These are phyloP conservation scores for Agaricus sinodeliciosus DNA, from an alignment of 768 basidiomycete genomes.

Conservation along the genomic window DNA sequence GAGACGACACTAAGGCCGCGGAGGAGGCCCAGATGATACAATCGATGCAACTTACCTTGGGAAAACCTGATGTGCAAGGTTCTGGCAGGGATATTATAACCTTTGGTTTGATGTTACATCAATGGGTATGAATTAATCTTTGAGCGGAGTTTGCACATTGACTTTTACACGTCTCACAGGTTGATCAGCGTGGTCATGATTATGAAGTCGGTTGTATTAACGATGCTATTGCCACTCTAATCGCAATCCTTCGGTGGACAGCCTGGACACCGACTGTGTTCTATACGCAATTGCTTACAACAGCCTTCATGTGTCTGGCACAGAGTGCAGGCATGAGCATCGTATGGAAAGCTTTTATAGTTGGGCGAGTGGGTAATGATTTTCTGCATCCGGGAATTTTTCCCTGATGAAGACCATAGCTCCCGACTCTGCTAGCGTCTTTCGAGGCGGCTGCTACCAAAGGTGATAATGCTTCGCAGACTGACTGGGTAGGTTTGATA, in stretches of 20 bases:
- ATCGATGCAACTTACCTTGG: conserved; percentile 47
- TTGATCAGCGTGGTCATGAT: conserved; percentile 48
- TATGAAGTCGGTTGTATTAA: conserved; percentile 57
- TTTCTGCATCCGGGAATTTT: background rate
- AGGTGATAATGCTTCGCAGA: conserved; percentile 40
- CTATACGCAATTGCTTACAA: conserved; percentile 60
- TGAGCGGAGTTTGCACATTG: background rate
- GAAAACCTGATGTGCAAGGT: conserved; percentile 50
- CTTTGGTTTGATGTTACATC: conserved; percentile 52
- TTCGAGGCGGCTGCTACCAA: conserved; percentile 48
- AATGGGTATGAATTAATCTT: conserved; percentile 39
- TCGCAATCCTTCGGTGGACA: conserved; percentile 53
- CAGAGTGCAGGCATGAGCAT: conserved; percentile 32
- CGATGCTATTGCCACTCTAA: conserved; percentile 46
- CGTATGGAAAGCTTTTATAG: conserved; percentile 67
- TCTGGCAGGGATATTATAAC: conserved; percentile 63
- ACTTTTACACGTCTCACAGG: conserved; percentile 27
- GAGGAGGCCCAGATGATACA: conserved; percentile 70
- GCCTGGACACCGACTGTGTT: conserved; percentile 59
- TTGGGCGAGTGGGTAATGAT: conserved; percentile 55
- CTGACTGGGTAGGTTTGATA: conserved; percentile 48
- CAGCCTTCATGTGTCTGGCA: conserved; percentile 56
- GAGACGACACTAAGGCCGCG: conserved; percentile 65
- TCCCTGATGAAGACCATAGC: conserved; percentile 27
- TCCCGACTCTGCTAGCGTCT: conserved; percentile 50